Conservation (phyloP, 2,329 filamentous ascomycete genomes). For the Venturia carpophila region DNA sequence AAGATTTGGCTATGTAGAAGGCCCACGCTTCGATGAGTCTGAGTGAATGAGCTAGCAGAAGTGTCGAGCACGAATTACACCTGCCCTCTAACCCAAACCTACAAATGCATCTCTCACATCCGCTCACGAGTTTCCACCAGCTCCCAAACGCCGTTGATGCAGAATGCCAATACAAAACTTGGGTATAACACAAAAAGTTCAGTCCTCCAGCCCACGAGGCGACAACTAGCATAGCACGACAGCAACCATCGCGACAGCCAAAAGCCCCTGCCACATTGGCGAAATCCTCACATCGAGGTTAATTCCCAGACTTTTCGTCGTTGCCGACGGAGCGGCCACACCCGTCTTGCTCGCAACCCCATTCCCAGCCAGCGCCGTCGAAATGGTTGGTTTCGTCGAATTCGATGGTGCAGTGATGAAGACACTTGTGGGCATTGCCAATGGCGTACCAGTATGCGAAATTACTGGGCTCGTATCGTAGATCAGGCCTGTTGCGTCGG, state of each 20-base stretch:
- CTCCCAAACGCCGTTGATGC: not conserved
- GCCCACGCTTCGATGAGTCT: not conserved
- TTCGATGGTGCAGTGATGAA: constrained; percentile 6
- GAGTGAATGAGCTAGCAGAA: not conserved
- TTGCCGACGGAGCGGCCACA: not conserved
- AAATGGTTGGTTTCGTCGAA: not conserved
- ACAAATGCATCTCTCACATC: not conserved
- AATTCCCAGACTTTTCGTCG: constrained; percentile 4
- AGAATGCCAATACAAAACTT: constrained; percentile 4
- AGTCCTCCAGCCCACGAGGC: no score
- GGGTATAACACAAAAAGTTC: not conserved
- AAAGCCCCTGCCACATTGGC: constrained; percentile 3
- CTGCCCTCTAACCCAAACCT: not conserved
- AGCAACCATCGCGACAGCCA: not conserved
- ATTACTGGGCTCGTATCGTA: constrained; percentile 4
- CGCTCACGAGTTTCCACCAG: not conserved
- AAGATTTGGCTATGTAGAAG: not conserved
- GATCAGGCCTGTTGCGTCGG: not conserved
- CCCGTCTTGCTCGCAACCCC: not conserved
- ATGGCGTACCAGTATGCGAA: not conserved
- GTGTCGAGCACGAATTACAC: not conserved
- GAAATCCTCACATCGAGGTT: constrained; percentile 6
- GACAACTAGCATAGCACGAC: constrained; percentile 1
- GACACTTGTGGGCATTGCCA: constrained; percentile 2
- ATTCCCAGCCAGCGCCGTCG: not conserved